These are phyloP conservation scores for Suhomyces bribrorum DNA, from an alignment of 1,139 yeast genomes.

Conservation along the genomic window DNA sequence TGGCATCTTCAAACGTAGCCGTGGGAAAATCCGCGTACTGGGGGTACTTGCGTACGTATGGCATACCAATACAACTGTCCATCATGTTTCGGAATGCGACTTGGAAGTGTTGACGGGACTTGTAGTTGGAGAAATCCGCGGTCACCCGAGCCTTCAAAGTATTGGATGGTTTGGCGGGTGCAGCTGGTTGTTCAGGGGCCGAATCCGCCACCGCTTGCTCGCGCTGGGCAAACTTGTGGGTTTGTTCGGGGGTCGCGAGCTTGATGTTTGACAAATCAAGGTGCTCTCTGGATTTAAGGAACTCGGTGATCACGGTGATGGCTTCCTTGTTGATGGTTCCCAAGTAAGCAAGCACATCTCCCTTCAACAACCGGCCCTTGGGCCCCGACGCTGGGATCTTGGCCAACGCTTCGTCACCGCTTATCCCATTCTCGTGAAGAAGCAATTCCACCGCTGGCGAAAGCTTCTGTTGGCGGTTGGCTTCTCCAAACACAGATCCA, in stretches of 20 bases:
- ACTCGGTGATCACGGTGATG: conserved; percentile 54
- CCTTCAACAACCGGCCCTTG: conserved; percentile 80
- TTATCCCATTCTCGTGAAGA: conserved; percentile 60
- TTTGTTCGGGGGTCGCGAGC: conserved; percentile 40
- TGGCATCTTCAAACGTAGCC: conserved; percentile 25
- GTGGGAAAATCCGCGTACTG: conserved; percentile 48
- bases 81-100: conserved; percentile 34
- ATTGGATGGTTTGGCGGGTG: conserved; percentile 32
- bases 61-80: conserved; percentile 33
- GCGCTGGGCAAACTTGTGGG: conserved; percentile 17
- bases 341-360: conserved; percentile 83
- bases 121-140: conserved; percentile 29
- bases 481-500: conserved; percentile 34
- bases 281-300: conserved; percentile 58
- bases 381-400: conserved; percentile 88
- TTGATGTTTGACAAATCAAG: conserved; percentile 77
- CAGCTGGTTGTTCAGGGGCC: conserved; percentile 19
- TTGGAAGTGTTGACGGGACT: conserved; percentile 31
- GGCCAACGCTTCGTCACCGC: conserved; percentile 65
- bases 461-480: conserved; percentile 65
- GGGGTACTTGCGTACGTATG: conserved; percentile 47
- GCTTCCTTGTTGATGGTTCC: conserved; percentile 67
- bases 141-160: conserved; percentile 28
- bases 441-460: conserved; percentile 81
- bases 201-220: conserved; percentile 14